Evolutionary conservation across 169 alveolate species (phyloP).

Genomic region (Blepharisma undulans): DNA sequence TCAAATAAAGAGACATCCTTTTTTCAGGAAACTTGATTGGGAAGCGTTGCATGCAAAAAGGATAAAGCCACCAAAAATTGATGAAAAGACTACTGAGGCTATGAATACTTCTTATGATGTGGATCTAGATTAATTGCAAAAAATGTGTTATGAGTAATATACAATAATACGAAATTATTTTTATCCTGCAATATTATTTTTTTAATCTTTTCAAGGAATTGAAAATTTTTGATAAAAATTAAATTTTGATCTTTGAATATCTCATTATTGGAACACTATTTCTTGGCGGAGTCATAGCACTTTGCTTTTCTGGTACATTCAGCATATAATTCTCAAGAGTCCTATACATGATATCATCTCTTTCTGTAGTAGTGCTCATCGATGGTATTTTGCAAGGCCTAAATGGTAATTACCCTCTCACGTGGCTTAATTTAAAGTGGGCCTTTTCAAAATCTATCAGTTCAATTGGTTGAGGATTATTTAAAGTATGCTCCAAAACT

Average conservation of each 20-base stretch:
- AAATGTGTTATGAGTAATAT: neutral
- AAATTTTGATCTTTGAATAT: neutral
- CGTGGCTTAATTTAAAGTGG: neutral
- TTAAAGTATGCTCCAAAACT: constrained; percentile 5
- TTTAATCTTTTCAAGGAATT: too few species aligned
- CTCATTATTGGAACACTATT: neutral
- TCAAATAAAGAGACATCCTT: constrained; percentile 82
- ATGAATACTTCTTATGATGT: neutral
- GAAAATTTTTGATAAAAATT: too few species aligned
- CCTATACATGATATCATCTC: constrained; percentile 34
- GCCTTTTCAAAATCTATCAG: neutral
- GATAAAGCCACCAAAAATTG: constrained; percentile 61
- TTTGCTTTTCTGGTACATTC: constrained; percentile 32
- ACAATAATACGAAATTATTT: too few species aligned
- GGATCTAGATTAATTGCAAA: neutral
- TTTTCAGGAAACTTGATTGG: constrained; percentile 79
- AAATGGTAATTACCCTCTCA: neutral
- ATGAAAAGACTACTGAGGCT: neutral
- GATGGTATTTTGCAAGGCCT: constrained; percentile 19
- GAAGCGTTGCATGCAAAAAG: constrained; percentile 58
- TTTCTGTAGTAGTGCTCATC: neutral
- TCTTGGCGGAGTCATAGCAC: constrained; percentile 10
- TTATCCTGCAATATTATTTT: too few species aligned
- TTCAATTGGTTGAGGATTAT: constrained; percentile 7
- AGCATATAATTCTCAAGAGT: constrained; percentile 9